Base-by-base conservation (phyloP, 805 yeast species). In the Hanseniaspora occidentalis region DNA sequence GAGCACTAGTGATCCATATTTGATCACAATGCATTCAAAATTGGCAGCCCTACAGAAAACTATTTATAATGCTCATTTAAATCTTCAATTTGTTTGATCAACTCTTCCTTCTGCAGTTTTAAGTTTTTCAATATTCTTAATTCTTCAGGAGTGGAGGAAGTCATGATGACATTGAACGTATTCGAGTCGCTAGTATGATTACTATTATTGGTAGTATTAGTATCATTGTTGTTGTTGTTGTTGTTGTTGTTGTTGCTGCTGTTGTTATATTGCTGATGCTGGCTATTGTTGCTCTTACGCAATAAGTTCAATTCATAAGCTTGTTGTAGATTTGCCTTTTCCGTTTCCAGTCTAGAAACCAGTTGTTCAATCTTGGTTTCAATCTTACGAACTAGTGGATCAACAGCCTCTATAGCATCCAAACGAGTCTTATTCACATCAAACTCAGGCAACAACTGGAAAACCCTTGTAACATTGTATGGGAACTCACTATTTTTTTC, bases 1-100 rank as follows among this genome's bases (percentile, higher is more conserved):
- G 3, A 67, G 75, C 21, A 70, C 79, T 3, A 77, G 81, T 19
- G 89, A 81, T 50, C 88, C 88, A 2, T 66, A 73, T 7, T 54
- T 81, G 40, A 63, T 79, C 29, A 72, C 80, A 38, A 69, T 78
- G 1, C 69, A 74, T 46, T 70, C 81, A 4, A 80, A 80, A 50
- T 61, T 81, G 45, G 79, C 70, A 41, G 71, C 78, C 35, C 57
- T 80, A 31, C 84, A 79, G 29, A 47, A 40, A 26, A 46, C 50
- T 20, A 47, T 53, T 24, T 46, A 51, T 38, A 51, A 48, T 35
- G 46, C 46, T 18, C 51, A 45, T 37, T 47, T 52, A 11, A 53
- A 51, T 31, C 33, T 34, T 45, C 44, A 26, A 54, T 37, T 29
- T 42, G 41, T 8, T 39, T 39, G 14, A 47, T 47, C 23, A 55